Base-by-base conservation (phyloP, 1,284 basidiomycete genomes). In the Apiotrichum domesticum region DNA sequence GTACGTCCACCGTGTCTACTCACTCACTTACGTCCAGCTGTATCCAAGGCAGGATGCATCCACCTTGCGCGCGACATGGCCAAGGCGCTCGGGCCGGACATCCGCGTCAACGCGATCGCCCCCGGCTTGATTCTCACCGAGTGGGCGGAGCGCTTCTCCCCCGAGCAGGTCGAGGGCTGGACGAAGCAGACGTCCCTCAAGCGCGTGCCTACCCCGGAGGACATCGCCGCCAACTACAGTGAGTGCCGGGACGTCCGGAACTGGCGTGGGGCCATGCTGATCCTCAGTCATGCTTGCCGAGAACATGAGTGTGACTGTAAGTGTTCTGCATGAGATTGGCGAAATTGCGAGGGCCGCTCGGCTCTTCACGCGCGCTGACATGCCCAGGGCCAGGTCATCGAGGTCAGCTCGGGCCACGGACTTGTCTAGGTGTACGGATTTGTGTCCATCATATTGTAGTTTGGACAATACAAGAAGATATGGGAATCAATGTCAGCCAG, bases 71-170 rank as follows among this genome's bases (percentile, higher is more conserved):
- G 55, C 35, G 61, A 57, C 39, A 52, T 66, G 42, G 65, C 65
- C n/a, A 62, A 63, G 51, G 54, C 61, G 13, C 58, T 56, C 32
- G 57, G 57, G 5, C 65, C 65, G 21, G 45, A 62, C 34, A 49
- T 65, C 5, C 58, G 60, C 33, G 65, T 65, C 54, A 66, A 66
- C 60, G 54, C 51, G 5, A 55, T 66, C 51, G 56, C 63, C 5
- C 62, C 65, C 1, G 65, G 65, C 14, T 50, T 66, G 8, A 61
- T 66, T 41, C 54, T 61, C 43, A 66, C 65, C 44, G 65, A 66
- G 45, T 66, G 65, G 65, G 52, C 60, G 3, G 56, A 57, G 34
- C 59, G 58, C 35, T 64, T 65, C 55, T 44, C 56, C 3, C 46
- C 57, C 4, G 63, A 56, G 40, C 54, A 59, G 45, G 50, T 63